Base-by-base conservation (phyloP, 768 basidiomycete genomes). In the Russula virescens region DNA sequence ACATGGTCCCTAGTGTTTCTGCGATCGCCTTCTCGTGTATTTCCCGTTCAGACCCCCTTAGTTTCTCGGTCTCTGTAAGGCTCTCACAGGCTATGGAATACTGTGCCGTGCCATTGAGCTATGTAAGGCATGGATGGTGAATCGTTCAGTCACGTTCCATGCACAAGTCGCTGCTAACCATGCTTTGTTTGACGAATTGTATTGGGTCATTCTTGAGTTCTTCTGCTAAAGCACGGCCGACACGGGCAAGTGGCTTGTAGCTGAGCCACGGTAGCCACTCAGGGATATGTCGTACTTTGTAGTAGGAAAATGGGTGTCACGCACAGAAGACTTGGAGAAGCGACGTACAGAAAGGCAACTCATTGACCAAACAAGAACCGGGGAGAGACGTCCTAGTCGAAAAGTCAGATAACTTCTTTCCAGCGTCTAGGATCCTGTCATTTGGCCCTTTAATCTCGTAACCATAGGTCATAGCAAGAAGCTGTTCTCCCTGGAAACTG, bases 391-490 rank as follows among this genome's bases (percentile, higher is more conserved):
- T 10, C 16, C n/a, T 43, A 3, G 34, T 8, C n/a, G 18, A 34
- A 2, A 62, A 14, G 0, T 62, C 53, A 8, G 47, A 35, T 18
- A 59, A 14, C 26, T 28, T 28, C 28, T 16, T 45, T 16, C 57
- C 43, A 5, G n/a, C 38, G 1, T 61, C 42, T 2, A 64, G 11
- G 42, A 34, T 31, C 23, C 13, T 38, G 43, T 64, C 63, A n/a
- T 47, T 10, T 10, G 3, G 42, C 1, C 49, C 35, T n/a, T 51
- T 38, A 16, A 25, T 25, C 18, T 64, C 54, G 18, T 64, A 61
- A 5, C 60, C 63, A 23, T 64, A 64, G 2, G 59, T 51, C 53
- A 61, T 56, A 18, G 54, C 53, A 23, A 61, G 16, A 2, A 62
- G 14, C 4, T 46, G 34, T 25, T 58, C 61, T 18, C 61, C 55